These are phyloP conservation scores for Peltaster fructicola DNA, from an alignment of 2,329 filamentous ascomycete species.

Conservation along the genomic window DNA sequence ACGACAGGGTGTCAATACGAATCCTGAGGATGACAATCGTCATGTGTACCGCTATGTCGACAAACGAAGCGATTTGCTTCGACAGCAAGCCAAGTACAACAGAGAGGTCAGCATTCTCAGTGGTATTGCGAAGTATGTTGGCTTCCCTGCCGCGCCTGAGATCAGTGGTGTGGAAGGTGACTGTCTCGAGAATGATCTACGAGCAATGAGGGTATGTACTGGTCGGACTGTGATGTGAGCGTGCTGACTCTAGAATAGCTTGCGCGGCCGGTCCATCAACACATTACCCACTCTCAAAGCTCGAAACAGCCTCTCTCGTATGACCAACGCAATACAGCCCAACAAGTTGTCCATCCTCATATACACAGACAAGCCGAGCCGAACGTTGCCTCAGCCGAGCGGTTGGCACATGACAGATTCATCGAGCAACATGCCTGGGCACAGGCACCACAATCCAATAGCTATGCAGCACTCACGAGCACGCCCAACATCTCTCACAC, in stretches of 20 bases:
- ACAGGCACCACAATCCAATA: slow-evolving; percentile 73
- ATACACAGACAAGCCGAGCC: slow-evolving; percentile 1
- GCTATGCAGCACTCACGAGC: slow-evolving; percentile 38
- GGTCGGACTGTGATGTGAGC: background rate
- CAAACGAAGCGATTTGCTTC: slow-evolving; percentile 57
- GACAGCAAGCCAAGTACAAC: slow-evolving; percentile 82
- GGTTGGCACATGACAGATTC: slow-evolving; percentile 48
- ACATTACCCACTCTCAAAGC: slow-evolving; percentile 1
- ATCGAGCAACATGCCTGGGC: slow-evolving; percentile 84
- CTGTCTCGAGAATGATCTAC: slow-evolving; percentile 73
- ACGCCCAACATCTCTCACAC: slow-evolving; percentile 17
- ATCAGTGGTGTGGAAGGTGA: slow-evolving; percentile 53
- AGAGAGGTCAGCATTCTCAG: slow-evolving; percentile 83
- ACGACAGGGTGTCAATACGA: slow-evolving; percentile 47
- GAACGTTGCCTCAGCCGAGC: slow-evolving; percentile 11
- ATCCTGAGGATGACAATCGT: slow-evolving; percentile 62
- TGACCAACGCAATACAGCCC: background rate
- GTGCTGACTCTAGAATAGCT: slow-evolving; percentile 4
- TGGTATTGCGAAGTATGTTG: slow-evolving; percentile 83
- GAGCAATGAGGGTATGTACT: slow-evolving; percentile 72
- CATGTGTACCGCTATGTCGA: slow-evolving; percentile 69
- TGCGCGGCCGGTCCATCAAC: slow-evolving; percentile 9
- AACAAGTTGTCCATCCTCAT: slow-evolving; percentile 1
- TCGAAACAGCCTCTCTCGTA: slow-evolving; percentile 2
- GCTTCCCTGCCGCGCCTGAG: slow-evolving; percentile 86